These are phyloP conservation scores for Cladosporium sp. DNA, from an alignment of 2,329 filamentous ascomycete species.

Conservation along the genomic window DNA sequence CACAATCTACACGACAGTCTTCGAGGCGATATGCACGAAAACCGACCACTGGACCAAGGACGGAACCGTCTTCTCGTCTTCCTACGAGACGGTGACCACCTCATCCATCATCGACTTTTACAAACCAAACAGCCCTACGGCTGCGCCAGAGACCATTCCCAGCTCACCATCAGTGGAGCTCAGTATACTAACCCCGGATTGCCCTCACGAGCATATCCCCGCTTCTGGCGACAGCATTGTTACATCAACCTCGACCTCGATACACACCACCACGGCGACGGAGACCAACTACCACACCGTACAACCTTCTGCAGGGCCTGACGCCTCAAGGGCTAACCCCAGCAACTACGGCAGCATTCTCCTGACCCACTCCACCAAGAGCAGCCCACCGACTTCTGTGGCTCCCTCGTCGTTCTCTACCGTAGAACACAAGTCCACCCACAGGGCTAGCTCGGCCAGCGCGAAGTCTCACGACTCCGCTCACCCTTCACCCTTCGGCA, in stretches of 20 bases:
- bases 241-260: conserved; percentile 11
- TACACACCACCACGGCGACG: conserved; percentile 5
- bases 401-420: conserved; percentile 1
- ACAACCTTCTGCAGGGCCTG: neutral
- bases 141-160: conserved; percentile 15
- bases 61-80: conserved; percentile 7
- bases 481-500: neutral
- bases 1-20: conserved; percentile 13
- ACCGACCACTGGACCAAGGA: conserved; percentile 2
- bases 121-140: conserved; percentile 11
- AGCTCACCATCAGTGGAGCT: conserved; percentile 8
- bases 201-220: neutral
- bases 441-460: neutral
- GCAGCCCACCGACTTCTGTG: conserved; percentile 2
- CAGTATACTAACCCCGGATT: conserved; percentile 17
- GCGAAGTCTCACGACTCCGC: neutral
- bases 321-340: neutral
- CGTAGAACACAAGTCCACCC: neutral
- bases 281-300: conserved; percentile 15
- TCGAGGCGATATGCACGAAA: conserved; percentile 13
- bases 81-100: conserved; percentile 11
- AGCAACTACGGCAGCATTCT: conserved; percentile 17
- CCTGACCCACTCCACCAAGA: conserved; percentile 16
- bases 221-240: conserved; percentile 17
- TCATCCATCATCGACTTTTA: conserved; percentile 15